Base-by-base conservation (phyloP, 345 rosid species). In the Eucalyptus regnans region DNA sequence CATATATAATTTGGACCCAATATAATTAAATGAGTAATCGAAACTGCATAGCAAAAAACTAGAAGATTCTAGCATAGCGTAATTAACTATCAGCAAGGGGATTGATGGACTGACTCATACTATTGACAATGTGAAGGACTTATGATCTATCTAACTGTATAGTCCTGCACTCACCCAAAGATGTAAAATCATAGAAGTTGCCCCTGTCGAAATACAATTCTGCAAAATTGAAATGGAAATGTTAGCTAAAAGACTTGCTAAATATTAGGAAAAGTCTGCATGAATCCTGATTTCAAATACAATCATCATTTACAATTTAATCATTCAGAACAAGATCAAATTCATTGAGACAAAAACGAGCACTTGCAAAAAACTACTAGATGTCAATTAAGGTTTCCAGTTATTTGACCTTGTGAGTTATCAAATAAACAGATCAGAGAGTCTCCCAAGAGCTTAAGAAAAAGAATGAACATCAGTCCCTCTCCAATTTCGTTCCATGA, bases 181-280 rank as follows among this genome's bases (percentile, higher is more conserved):
- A 94, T 46, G 94, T 92, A 88, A 94, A 94, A 87, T 94, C 96
- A 86, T 94, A 94, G 86, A 92, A 93, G 92, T 94, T 94, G 92
- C 94, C 95, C 89, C 93, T 92, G 88, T 94, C 96, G 48, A 94
- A 93, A 86, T 90, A 92, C 88, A 94, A 31, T 68, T 94, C 96
- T 94, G 95, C 91, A 88, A 86, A 89, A 64, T 84, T 31, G 87
- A 68, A 86, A 56, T 80, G 87, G 54, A 22, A 41, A 79, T 60
- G 60, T 66, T 66, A 85, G 15, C 84, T 27, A 27, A 50, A 80
- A 48, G 62, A 60, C 13, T 51, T 7, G 31, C 51, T 58, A 29
- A 12, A 23, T 60, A n/a, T 33, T 51, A 87, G 56, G 86, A 80
- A 89, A 48, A 50, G 46, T 41, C 37, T 43, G 88, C 49, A 89